Conservation (phyloP, 2,329 filamentous ascomycete species). For the Exophiala sideris region DNA sequence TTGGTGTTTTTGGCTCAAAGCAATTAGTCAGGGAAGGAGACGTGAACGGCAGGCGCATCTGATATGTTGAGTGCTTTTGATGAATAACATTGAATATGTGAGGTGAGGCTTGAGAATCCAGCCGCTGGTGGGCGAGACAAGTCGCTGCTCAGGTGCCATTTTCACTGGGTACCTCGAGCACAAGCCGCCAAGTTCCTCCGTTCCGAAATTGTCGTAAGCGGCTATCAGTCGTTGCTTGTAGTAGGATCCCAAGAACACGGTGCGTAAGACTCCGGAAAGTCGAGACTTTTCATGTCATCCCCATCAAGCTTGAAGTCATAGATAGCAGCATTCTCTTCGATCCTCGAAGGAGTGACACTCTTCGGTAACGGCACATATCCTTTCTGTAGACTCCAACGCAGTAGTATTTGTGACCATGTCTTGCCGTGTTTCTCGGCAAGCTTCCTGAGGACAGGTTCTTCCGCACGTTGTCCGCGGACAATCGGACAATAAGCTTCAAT, state of each 20-base stretch:
- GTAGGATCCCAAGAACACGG: constrained; percentile 59
- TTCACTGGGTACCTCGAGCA: too few relatives aligned
- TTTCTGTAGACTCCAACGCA: constrained; percentile 62
- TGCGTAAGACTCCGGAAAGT: constrained; percentile 52
- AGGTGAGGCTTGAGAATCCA: not conserved
- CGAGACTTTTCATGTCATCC: constrained; percentile 57
- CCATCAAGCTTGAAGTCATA: constrained; percentile 59
- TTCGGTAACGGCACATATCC: constrained; percentile 63
- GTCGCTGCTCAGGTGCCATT: too few relatives aligned
- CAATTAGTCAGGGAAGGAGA: not conserved
- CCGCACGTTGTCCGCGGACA: constrained; percentile 44
- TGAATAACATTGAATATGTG: too few relatives aligned
- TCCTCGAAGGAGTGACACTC: constrained; percentile 57
- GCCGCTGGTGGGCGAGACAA: not conserved
- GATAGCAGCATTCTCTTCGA: constrained; percentile 58
- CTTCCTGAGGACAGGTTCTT: constrained; percentile 52
- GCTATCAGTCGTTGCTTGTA: constrained; percentile 21
- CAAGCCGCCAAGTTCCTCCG: too few relatives aligned
- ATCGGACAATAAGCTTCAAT: constrained; percentile 56
- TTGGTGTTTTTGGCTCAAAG: constrained; percentile 14
- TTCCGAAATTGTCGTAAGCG: not conserved
- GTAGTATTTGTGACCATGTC: constrained; percentile 55
- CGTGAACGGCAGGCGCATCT: too few relatives aligned
- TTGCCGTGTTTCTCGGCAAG: constrained; percentile 57
- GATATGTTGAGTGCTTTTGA: too few relatives aligned